A percentile compares a stretch with the other conserved stretches of the same genome.
phyloP scores from a whole-genome alignment of 441 rosid genomes.

The Isatis lusitanica region DNA sequence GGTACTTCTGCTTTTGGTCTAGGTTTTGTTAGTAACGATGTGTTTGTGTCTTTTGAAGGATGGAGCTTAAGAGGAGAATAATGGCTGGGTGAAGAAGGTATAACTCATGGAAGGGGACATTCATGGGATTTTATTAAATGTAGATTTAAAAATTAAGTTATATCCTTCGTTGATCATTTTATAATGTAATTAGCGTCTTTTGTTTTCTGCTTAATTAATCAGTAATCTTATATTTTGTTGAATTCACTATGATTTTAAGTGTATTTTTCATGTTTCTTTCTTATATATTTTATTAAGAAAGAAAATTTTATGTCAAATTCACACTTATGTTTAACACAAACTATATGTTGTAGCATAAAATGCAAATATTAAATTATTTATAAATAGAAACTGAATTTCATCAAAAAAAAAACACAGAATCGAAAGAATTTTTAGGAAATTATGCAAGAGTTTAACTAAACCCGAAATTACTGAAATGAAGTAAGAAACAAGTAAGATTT shows the following conservation, averaged over 20 bases:
- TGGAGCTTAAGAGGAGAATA: constrained; percentile 35
- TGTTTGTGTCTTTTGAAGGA: constrained; percentile 22
- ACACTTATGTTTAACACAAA: too few species aligned
- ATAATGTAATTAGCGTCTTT: background rate
- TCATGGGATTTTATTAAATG: background rate
- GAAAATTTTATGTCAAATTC: too few species aligned
- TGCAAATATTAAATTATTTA: too few species aligned
- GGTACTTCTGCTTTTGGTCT: background rate
- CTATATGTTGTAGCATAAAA: too few species aligned
- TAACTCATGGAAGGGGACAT: background rate
- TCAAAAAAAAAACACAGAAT: too few species aligned
- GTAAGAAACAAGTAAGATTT: too few species aligned
- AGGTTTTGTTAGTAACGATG: constrained; percentile 1
- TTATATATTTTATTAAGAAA: background rate
- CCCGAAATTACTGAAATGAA: too few species aligned
- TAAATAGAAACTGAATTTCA: too few species aligned
- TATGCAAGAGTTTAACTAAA: too few species aligned
- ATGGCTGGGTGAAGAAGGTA: constrained; percentile 5
- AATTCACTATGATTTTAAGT: background rate
- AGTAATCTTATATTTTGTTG: background rate
- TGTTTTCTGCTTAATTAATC: background rate
- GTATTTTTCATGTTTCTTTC: background rate
- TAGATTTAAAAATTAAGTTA: background rate
- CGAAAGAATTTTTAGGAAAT: too few species aligned
- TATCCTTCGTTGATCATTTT: constrained; percentile 2